Evolutionary conservation across 768 basidiomycete species (phyloP).

Genomic region (Lactifluus pinguis): DNA sequence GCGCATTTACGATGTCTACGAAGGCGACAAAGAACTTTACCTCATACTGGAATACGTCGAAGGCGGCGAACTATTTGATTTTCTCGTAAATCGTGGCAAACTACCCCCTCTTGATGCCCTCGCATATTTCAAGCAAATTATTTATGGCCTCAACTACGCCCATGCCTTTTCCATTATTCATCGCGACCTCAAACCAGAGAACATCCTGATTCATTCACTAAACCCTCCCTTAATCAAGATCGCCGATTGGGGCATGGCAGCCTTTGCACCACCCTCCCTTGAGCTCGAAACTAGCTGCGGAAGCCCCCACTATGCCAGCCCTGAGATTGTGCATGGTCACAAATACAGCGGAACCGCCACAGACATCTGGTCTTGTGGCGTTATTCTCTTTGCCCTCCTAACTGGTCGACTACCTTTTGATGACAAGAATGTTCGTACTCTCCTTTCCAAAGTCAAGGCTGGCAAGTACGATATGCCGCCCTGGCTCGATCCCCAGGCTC

Average conservation of each 20-base stretch:
- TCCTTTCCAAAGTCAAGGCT: conserved; percentile 79
- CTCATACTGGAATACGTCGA: conserved; percentile 92
- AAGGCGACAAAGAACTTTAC: conserved; percentile 84
- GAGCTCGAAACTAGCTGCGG: conserved; percentile 93
- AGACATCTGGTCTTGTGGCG: conserved; percentile 96
- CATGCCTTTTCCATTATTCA: conserved; percentile 97
- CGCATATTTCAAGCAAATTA: conserved; percentile 90
- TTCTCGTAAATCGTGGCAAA: conserved; percentile 81
- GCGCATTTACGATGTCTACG: conserved; percentile 92
- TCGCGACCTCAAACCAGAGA: conserved; percentile 97
- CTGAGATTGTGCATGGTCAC: conserved; percentile 89
- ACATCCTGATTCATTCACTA: conserved; percentile 82
- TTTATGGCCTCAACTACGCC: conserved; percentile 92
- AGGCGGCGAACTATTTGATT: conserved; percentile 95
- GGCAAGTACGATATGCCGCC: conserved; percentile 80
- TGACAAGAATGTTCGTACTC: conserved; percentile 70
- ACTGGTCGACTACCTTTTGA: conserved; percentile 91
- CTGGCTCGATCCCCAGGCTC: conserved; percentile 74
- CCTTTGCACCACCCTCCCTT: conserved; percentile 77
- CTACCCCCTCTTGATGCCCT: conserved; percentile 76
- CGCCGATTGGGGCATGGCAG: conserved; percentile 98
- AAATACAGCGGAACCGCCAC: conserved; percentile 84
- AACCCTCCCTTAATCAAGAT: conserved; percentile 84
- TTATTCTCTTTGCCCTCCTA: conserved; percentile 84
- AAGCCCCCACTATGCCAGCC: conserved; percentile 93